A percentile compares a stretch with the other conserved stretches of the same genome.
These are phyloP conservation scores for Solanum hybrid DNA, from an alignment of 305 asterid species.

Conservation along the genomic window DNA sequence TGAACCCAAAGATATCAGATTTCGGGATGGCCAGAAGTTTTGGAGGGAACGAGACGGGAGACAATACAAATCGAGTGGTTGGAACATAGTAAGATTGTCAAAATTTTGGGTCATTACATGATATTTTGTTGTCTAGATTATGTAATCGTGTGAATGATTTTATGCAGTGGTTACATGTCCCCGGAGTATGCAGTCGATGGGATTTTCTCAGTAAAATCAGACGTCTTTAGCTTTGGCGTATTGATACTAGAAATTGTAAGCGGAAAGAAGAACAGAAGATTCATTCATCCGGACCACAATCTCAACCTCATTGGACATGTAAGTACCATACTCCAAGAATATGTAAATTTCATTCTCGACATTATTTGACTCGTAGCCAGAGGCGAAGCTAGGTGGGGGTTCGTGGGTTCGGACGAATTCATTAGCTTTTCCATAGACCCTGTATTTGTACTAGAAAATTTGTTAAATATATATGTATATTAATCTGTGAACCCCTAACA, in stretches of 20 bases:
- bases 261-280: conserved; percentile 7
- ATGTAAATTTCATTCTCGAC: background rate
- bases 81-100: conserved; percentile 10
- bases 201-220: conserved; percentile 7
- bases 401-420: too few relatives aligned
- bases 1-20: conserved; percentile 18
- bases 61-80: conserved; percentile 9
- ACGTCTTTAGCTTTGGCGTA: conserved; percentile 9
- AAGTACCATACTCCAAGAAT: background rate
- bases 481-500: too few relatives aligned
- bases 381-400: too few relatives aligned
- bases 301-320: conserved; percentile 7
- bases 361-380: background rate
- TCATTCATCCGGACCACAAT: background rate
- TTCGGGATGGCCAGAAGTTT: conserved; percentile 12
- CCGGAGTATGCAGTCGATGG: conserved; percentile 10
- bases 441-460: too few relatives aligned
- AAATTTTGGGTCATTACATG: background rate
- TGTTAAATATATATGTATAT: too few relatives aligned
- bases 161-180: conserved; percentile 9
- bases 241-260: background rate
- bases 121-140: background rate
- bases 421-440: too few relatives aligned
- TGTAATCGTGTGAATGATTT: background rate
- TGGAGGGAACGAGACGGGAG: conserved; percentile 4